Evolutionary conservation across 2,329 filamentous ascomycete genomes (phyloP).

Genomic region (Mycosphaerelloides madeirae): DNA sequence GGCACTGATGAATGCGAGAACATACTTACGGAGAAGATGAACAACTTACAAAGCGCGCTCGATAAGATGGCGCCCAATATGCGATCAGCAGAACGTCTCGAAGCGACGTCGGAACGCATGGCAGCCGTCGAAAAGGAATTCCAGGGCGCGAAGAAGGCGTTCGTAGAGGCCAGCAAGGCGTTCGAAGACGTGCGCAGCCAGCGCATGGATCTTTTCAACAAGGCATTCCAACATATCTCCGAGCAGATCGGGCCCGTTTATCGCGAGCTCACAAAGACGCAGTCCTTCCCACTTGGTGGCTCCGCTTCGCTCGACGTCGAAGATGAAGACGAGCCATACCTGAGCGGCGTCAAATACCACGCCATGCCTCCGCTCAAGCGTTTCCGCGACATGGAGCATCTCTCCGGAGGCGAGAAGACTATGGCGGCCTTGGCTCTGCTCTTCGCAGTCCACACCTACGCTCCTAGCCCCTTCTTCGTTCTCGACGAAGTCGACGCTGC

Average conservation of each 20-base stretch:
- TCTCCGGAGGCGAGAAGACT: slow-evolving; percentile 96
- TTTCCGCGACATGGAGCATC: slow-evolving; percentile 97
- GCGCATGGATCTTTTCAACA: slow-evolving; percentile 88
- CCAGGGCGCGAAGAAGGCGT: slow-evolving; percentile 71
- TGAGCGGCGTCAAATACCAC: slow-evolving; percentile 95
- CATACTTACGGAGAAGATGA: slow-evolving; percentile 71
- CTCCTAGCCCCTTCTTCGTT: slow-evolving; percentile 94
- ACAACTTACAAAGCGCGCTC: slow-evolving; percentile 68
- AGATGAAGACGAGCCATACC: slow-evolving; percentile 92
- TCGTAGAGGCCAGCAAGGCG: slow-evolving; percentile 70
- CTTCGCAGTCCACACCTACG: slow-evolving; percentile 94
- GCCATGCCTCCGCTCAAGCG: slow-evolving; percentile 98
- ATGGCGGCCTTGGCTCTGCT: slow-evolving; percentile 96
- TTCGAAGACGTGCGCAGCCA: slow-evolving; percentile 78
- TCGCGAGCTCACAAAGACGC: slow-evolving; percentile 85
- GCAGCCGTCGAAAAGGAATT: slow-evolving; percentile 84
- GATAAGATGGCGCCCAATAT: slow-evolving; percentile 97
- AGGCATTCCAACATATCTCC: slow-evolving; percentile 89
- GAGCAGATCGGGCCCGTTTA: slow-evolving; percentile 93
- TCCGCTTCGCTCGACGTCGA: slow-evolving; percentile 86
- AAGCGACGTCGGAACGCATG: slow-evolving; percentile 77
- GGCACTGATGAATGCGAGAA: slow-evolving; percentile 68
- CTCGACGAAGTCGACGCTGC: slow-evolving; percentile 97
- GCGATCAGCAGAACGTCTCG: slow-evolving; percentile 86
- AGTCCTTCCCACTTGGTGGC: slow-evolving; percentile 90